phyloP scores from a whole-genome alignment of 1,284 basidiomycete genomes.

The Boletellus dicymbophilus region DNA sequence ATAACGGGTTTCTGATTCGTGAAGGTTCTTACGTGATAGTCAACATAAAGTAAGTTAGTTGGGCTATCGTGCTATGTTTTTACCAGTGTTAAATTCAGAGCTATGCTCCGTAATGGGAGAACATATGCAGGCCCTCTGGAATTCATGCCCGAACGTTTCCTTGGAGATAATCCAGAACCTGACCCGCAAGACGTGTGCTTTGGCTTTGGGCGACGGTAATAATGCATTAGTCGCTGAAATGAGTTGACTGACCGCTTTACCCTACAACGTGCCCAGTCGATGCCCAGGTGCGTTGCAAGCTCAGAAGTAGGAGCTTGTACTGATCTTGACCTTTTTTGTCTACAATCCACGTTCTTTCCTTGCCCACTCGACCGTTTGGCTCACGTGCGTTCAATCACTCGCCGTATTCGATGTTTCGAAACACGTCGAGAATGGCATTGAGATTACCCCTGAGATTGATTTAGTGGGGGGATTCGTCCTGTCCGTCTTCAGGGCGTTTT shows the following conservation, averaged over 20 bases:
- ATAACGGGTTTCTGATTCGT: conserved; percentile 42
- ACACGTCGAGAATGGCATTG: conserved; percentile 33
- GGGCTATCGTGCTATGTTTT: neutral
- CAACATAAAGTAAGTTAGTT: conserved; percentile 42
- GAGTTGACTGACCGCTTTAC: conserved; percentile 4
- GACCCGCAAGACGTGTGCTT: conserved; percentile 58
- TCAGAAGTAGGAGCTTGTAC: conserved; percentile 41
- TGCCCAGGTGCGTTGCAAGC: conserved; percentile 48
- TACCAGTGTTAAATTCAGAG: conserved; percentile 36
- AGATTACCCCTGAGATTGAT: conserved; percentile 51
- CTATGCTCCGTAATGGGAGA: conserved; percentile 41
- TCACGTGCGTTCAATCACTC: conserved; percentile 53
- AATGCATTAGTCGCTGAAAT: neutral
- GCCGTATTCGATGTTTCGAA: conserved; percentile 47
- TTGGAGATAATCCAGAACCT: conserved; percentile 42
- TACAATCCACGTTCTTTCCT: too few relatives aligned
- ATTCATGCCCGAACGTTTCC: conserved; percentile 43
- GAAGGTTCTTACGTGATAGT: conserved; percentile 39
- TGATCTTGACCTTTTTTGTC: too few relatives aligned
- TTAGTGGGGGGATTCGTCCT: conserved; percentile 60
- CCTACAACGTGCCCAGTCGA: conserved; percentile 38
- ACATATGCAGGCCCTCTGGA: conserved; percentile 35
- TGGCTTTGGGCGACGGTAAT: conserved; percentile 62
- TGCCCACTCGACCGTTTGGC: conserved; percentile 58
- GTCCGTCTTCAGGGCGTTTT: neutral